Base-by-base conservation (phyloP, 805 yeast species). In the Hanseniaspora meyeri region DNA sequence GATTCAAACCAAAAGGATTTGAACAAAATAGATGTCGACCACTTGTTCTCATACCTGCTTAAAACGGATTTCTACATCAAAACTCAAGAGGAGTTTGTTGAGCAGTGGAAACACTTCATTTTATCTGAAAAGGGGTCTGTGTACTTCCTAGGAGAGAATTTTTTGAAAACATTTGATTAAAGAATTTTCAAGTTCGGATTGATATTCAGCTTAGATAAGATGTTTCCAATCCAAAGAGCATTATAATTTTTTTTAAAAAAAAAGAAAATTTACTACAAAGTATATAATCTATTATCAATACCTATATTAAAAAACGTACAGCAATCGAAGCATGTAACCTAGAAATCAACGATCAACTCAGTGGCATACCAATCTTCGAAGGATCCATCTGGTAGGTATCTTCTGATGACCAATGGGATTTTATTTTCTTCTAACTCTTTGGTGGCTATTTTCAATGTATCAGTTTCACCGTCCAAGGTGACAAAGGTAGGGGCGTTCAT, bases 341-440 rank as follows among this genome's bases (percentile, higher is more conserved):
- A 81, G 65, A 76, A 80, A 69, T 93, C 97, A 57, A 90, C 87
- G 67, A 93, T 90, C 66, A 93, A 78, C 72, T 93, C 98, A 70
- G 93, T 97, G 66, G 96, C 93, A 54, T 96, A 95, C 98, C 98
- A 93, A 68, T 93, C 98, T 73, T 93, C 98, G 66, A 81, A 91
- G 54, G 95, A 81, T 6, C 97, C 96, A 68, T 95, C 98, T 3
- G 99, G 98, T 63, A 93, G 77, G 68, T 88, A 95, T 71, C 99
- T 79, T 78, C 99, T 82, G 50, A 93, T 87, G 48, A 95, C 95
- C 64, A 93, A 77, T 1, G 98, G 99, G 57, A 95, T 89, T 70
- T 90, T 93, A 70, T 87, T 82, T 70, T 93, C 97, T 1, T 95
- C 80, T 60, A 93, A 78, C 71, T 93, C 99, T 71, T 95, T 93